A percentile compares a stretch with the other conserved stretches of the same genome.
Evolutionary conservation across 2,329 filamentous ascomycete species (phyloP).

Genomic region (Didymella glomerata): DNA sequence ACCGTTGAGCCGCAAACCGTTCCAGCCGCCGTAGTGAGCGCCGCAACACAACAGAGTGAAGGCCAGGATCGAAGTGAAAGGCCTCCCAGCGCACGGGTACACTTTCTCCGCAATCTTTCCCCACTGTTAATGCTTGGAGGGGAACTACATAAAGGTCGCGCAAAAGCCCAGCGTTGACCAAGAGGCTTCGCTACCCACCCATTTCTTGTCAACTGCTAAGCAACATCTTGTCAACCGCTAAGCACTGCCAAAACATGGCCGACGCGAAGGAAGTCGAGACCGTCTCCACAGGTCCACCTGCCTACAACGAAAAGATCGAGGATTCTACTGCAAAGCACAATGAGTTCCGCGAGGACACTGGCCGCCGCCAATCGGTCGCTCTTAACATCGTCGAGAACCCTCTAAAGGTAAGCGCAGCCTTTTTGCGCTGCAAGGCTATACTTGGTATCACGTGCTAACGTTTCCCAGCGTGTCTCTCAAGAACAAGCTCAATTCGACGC

Average conservation of each 20-base stretch:
- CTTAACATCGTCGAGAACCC: conserved; percentile 60
- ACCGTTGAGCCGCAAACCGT: conserved; percentile 14
- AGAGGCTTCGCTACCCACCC: conserved; percentile 13
- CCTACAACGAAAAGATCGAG: conserved; percentile 19
- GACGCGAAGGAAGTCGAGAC: conserved; percentile 19
- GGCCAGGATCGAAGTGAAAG: conserved; percentile 4
- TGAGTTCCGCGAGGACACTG: conserved; percentile 23
- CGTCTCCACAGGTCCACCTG: background rate
- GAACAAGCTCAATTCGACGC: conserved; percentile 63
- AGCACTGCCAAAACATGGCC: conserved; percentile 22
- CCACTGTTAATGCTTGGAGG: conserved; percentile 15
- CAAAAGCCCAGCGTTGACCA: conserved; percentile 17
- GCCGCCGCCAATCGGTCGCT: conserved; percentile 53
- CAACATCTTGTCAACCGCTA: conserved; percentile 16
- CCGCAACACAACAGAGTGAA: conserved; percentile 3
- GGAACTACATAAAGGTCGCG: conserved; percentile 17
- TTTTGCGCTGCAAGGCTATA: conserved; percentile 18
- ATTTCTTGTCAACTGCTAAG: conserved; percentile 16
- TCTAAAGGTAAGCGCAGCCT: conserved; percentile 48
- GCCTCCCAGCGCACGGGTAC: conserved; percentile 3
- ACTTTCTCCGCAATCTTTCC: conserved; percentile 12
- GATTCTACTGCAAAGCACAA: conserved; percentile 17
- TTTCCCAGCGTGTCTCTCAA: conserved; percentile 57
- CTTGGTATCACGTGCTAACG: conserved; percentile 33
- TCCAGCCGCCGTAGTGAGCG: background rate